These are phyloP conservation scores for Coprinellus micaceus DNA, from an alignment of 768 basidiomycete species.

Conservation along the genomic window DNA sequence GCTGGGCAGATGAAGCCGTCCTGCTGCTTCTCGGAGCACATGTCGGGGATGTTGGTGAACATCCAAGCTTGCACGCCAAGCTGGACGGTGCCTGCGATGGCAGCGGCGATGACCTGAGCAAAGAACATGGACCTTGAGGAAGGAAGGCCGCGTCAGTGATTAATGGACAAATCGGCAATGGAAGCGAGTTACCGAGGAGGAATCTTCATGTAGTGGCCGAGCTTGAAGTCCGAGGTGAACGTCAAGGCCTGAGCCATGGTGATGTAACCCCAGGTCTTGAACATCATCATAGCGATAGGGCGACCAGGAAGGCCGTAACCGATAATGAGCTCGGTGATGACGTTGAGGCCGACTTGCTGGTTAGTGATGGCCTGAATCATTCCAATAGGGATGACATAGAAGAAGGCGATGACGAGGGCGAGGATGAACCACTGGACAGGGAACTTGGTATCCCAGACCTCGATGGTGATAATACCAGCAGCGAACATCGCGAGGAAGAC, in stretches of 20 bases:
- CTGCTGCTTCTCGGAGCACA: slow-evolving; percentile 51
- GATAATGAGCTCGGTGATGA: slow-evolving; percentile 77
- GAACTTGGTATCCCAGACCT: slow-evolving; percentile 68
- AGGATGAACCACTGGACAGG: slow-evolving; percentile 68
- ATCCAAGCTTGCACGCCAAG: slow-evolving; percentile 77
- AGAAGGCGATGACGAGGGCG: slow-evolving; percentile 57
- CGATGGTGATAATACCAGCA: slow-evolving; percentile 66
- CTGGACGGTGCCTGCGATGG: slow-evolving; percentile 69
- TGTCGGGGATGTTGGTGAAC: slow-evolving; percentile 62
- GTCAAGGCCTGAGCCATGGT: slow-evolving; percentile 63
- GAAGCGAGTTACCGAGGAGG: slow-evolving; percentile 44
- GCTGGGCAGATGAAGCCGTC: slow-evolving; percentile 68
- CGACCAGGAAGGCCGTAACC: slow-evolving; percentile 76
- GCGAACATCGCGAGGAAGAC: slow-evolving; percentile 69
- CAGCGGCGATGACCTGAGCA: slow-evolving; percentile 63
- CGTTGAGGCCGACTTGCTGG: slow-evolving; percentile 69
- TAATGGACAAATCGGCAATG: neutral
- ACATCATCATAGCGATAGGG: slow-evolving; percentile 81
- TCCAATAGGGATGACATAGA: slow-evolving; percentile 70
- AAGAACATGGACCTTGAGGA: slow-evolving; percentile 58
- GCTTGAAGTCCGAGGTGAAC: slow-evolving; percentile 76
- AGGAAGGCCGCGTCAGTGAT: neutral
- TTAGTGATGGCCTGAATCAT: slow-evolving; percentile 78
- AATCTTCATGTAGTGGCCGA: slow-evolving; percentile 76
- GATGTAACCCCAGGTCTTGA: slow-evolving; percentile 80